Conservation (phyloP, 495 filamentous ascomycete genomes). For the Niebla homalea region DNA sequence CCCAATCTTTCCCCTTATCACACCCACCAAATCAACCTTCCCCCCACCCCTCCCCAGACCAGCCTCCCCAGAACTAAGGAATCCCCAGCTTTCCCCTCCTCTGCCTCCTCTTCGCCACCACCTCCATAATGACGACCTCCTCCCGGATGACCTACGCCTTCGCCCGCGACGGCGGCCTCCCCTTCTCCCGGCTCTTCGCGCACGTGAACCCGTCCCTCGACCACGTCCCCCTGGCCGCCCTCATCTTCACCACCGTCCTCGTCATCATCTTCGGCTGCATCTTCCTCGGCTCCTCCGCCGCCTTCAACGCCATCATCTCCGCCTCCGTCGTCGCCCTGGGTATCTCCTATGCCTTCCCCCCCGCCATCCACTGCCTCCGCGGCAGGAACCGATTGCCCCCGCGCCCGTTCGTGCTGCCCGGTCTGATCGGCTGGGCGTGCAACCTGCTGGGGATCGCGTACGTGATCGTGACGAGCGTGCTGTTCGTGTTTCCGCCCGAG, state of each 20-base stretch:
- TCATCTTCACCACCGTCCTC: conserved; percentile 48
- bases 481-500: conserved; percentile 64
- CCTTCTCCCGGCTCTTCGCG: conserved; percentile 50
- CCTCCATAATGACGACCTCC: conserved; percentile 61
- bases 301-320: conserved; percentile 52
- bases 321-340: conserved; percentile 58
- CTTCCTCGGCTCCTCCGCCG: conserved; percentile 57
- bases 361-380: conserved; percentile 50
- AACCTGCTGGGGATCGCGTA: conserved; percentile 49
- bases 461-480: conserved; percentile 52
- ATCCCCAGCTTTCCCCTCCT: conserved; percentile 46
- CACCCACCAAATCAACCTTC: too few species aligned
- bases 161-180: conserved; percentile 58
- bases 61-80: conserved; percentile 24
- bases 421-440: conserved; percentile 38
- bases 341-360: conserved; percentile 60
- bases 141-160: conserved; percentile 71
- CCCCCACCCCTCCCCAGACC: background rate
- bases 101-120: conserved; percentile 59
- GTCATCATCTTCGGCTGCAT: conserved; percentile 60
- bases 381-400: conserved; percentile 51
- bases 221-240: conserved; percentile 51
- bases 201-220: conserved; percentile 48
- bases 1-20: too few species aligned
- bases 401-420: conserved; percentile 47